Percentiles rank a stretch among this genome's conserved stretches.
Evolutionary conservation across 805 yeast species (phyloP).

Genomic region (Metschnikowia hibisci): DNA sequence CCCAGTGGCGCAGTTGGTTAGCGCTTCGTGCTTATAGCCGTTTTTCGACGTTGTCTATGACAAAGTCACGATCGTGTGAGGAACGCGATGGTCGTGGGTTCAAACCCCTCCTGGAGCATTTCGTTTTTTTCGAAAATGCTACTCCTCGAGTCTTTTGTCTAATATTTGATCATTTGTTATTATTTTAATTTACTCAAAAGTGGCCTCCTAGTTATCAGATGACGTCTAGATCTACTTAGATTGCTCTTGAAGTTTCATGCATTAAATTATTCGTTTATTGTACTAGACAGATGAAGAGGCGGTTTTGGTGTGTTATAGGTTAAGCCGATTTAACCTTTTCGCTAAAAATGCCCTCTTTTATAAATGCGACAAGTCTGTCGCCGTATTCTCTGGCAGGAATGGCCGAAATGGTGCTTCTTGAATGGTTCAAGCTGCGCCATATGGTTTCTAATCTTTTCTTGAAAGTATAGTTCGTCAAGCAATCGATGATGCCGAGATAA

Average conservation of each 20-base stretch:
- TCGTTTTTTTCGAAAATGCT: conserved; percentile 27
- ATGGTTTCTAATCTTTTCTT: conserved; percentile 80
- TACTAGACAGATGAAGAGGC: background rate
- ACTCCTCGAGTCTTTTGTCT: background rate
- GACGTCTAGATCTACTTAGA: no score
- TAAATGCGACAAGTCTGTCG: conserved; percentile 73
- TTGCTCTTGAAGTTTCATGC: no score
- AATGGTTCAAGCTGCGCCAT: conserved; percentile 70
- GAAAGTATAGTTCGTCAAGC: conserved; percentile 75
- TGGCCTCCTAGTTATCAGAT: no score
- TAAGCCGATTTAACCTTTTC: conserved; percentile 10
- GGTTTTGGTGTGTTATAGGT: background rate
- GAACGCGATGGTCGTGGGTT: conserved; percentile 56
- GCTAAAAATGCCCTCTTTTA: conserved; percentile 34
- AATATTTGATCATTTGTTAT: background rate
- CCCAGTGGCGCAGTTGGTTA: conserved; percentile 52
- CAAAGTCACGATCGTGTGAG: conserved; percentile 52
- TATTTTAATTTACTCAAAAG: no score
- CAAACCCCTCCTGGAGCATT: conserved; percentile 53
- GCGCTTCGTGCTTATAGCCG: conserved; percentile 53
- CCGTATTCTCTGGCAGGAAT: conserved; percentile 91
- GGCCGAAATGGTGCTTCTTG: conserved; percentile 73
- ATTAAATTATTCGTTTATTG: background rate
- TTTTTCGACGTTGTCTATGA: conserved; percentile 40
- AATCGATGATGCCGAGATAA: conserved; percentile 91